Percentiles rank a stretch among this genome's conserved stretches.
phyloP scores from a whole-genome alignment of 805 yeast genomes.

The Saccharomycopsis sp. region DNA sequence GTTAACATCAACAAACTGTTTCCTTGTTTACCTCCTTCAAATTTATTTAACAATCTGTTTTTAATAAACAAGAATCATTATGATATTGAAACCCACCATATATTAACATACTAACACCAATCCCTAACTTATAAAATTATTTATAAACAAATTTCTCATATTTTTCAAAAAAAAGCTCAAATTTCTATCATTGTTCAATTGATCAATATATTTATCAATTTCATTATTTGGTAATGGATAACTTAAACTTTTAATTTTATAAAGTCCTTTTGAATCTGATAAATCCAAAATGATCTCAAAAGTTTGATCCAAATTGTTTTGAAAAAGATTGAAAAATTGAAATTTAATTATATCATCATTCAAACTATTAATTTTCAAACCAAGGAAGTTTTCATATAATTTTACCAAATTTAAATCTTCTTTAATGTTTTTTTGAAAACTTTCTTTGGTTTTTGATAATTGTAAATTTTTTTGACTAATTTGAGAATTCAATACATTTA shows the following conservation, averaged over 20 bases:
- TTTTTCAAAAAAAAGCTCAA: conserved; percentile 11
- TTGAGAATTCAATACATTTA: conserved; percentile 7
- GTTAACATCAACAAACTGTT: too few species aligned
- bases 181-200: conserved; percentile 11
- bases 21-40: too few species aligned
- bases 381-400: conserved; percentile 15
- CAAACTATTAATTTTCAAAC: conserved; percentile 15
- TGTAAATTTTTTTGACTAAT: conserved; percentile 5
- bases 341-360: conserved; percentile 14
- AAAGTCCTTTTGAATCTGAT: conserved; percentile 7
- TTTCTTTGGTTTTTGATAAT: conserved; percentile 8
- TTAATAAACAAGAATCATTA: too few species aligned
- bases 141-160: conserved; percentile 5
- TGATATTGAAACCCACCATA: too few species aligned
- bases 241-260: conserved; percentile 7
- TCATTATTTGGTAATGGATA: conserved; percentile 5
- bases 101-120: too few species aligned
- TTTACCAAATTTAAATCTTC: conserved; percentile 13
- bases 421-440: conserved; percentile 6
- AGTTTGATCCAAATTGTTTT: conserved; percentile 5
- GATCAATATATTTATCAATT: neutral
- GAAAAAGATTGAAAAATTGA: conserved; percentile 11
- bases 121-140: too few species aligned
- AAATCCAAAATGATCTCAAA: conserved; percentile 13
- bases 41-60: too few species aligned